phyloP scores from a whole-genome alignment of 306 rosid species.

The Vachellia collinsii region DNA sequence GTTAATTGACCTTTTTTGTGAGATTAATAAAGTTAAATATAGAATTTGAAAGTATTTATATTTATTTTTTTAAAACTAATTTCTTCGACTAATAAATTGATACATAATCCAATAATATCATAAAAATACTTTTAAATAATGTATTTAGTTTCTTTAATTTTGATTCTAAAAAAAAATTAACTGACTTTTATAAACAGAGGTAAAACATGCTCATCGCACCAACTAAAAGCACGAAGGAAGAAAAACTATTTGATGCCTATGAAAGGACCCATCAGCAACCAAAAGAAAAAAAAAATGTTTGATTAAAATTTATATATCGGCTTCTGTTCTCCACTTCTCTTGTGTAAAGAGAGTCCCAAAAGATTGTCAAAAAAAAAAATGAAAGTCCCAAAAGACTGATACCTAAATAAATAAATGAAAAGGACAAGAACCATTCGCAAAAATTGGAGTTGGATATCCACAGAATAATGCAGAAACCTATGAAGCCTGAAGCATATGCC shows the following conservation, averaged over 20 bases:
- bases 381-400: neutral
- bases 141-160: too few species aligned
- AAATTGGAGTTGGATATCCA: conserved; percentile 28
- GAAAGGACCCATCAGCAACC: conserved; percentile 3
- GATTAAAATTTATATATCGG: neutral
- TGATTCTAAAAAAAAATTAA: too few species aligned
- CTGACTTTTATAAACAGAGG: too few species aligned
- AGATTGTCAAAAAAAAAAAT: neutral
- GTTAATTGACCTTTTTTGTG: too few species aligned
- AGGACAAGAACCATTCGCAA: neutral
- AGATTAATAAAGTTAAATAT: too few species aligned
- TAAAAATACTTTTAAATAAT: too few species aligned
- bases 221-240: neutral
- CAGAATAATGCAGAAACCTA: conserved; percentile 21
- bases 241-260: neutral
- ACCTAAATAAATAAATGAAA: conserved; percentile 20
- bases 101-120: too few species aligned
- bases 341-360: neutral
- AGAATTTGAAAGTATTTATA: too few species aligned
- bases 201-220: neutral
- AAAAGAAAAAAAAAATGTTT: neutral
- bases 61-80: too few species aligned
- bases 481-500: conserved; percentile 43
- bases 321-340: conserved; percentile 34
- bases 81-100: too few species aligned